phyloP scores from a whole-genome alignment of 2,329 filamentous ascomycete species.

The Alternaria gansuensis region DNA sequence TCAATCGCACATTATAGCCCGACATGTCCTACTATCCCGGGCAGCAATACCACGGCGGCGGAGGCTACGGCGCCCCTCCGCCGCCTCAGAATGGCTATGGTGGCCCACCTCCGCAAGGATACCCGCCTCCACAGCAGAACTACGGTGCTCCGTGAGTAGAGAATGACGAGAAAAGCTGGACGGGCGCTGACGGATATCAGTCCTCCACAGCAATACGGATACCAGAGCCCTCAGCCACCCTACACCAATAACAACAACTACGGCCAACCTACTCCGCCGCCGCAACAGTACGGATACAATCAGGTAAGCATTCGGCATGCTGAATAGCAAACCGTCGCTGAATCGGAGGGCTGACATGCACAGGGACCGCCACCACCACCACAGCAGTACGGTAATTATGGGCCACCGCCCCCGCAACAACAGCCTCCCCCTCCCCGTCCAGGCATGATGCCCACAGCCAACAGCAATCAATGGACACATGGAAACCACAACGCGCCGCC shows the following conservation, averaged over 20 bases:
- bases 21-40: slow-evolving; percentile 56
- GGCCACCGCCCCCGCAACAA: slow-evolving; percentile 37
- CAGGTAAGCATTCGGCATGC: slow-evolving; percentile 43
- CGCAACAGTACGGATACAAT: slow-evolving; percentile 56
- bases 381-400: slow-evolving; percentile 28
- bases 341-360: slow-evolving; percentile 3
- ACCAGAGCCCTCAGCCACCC: slow-evolving; percentile 51
- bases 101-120: slow-evolving; percentile 42
- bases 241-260: slow-evolving; percentile 53
- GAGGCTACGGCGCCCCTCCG: slow-evolving; percentile 53
- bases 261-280: slow-evolving; percentile 52
- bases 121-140: slow-evolving; percentile 41
- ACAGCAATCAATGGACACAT: slow-evolving; percentile 53
- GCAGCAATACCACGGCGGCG: slow-evolving; percentile 55
- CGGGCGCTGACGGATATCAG: slow-evolving; percentile 30
- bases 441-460: slow-evolving; percentile 63
- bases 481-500: slow-evolving; percentile 68
- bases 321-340: background rate
- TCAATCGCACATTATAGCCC: slow-evolving; percentile 16
- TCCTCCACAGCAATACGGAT: slow-evolving; percentile 51
- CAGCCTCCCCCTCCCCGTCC: slow-evolving; percentile 43
- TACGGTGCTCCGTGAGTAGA: slow-evolving; percentile 45
- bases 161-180: background rate
- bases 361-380: slow-evolving; percentile 18
- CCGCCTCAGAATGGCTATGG: slow-evolving; percentile 52